Base-by-base conservation (phyloP, 345 rosid genomes). In the Eucalyptus sp. region DNA sequence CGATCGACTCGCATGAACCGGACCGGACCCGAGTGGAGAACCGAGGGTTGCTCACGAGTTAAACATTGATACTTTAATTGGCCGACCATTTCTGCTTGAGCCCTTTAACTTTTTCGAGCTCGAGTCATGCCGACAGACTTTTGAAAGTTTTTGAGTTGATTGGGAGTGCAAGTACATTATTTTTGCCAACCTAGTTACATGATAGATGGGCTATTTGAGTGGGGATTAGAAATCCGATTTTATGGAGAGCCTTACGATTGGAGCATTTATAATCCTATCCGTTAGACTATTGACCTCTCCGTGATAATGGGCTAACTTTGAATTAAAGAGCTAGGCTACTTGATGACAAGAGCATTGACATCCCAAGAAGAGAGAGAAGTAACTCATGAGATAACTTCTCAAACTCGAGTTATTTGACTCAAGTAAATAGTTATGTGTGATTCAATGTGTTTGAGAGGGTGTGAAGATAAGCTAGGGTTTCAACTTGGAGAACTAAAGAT, bases 201-300 rank as follows among this genome's bases (percentile, higher is more conserved):
- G 27, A 37, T 71, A 3, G 81, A 37, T 13, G 81, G 81, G 81
- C 8, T 18, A 71, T 71, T 10, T 10, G 1, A 5, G 46, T 20
- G 27, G 3, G 48, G 83, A 37, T 22, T 20, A 37, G 27, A 37
- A 76, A 10, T 76, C 27, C 1, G 8, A 6, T 10, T 37, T 37
- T 37, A 22, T 1, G 4, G 11, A 76, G 0, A 24, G 27, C 8
- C 8, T 18, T 10, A 5, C 6, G 7, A 37, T 24, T 71, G 3
- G 25, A 13, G 5, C 7, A 7, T 71, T 71, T 10, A 5, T 22
- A 71, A 33, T 16, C 13, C 1, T 2, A 33, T 64, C 2, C 4
- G 2, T 22, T 18, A 1, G 0, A 2, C 5, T 18, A 33, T 71
- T 71, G 27, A 24, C 27, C 46, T 71, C 14, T 37, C 14, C 20